Evolutionary conservation across 202 grass and related monocot species (phyloP).

Genomic region (Zoysia matrella): DNA sequence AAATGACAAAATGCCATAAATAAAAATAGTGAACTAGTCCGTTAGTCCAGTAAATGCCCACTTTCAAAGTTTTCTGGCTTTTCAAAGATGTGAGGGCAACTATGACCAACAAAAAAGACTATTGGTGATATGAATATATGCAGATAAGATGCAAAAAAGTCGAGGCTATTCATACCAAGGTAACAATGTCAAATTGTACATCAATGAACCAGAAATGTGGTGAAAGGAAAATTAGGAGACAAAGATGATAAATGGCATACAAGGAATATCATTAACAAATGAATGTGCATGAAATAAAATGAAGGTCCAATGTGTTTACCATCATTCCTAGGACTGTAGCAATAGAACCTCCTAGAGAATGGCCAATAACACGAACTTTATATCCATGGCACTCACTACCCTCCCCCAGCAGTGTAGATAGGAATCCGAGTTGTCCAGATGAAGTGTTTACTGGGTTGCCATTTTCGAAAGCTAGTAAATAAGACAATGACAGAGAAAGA

Average conservation of each 20-base stretch:
- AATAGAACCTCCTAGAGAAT: conserved; percentile 95
- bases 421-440: conserved; percentile 64
- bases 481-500: background rate
- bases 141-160: background rate
- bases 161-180: background rate
- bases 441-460: conserved; percentile 61
- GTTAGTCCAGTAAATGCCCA: background rate
- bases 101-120: too few relatives aligned
- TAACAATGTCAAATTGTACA: conserved; percentile 17
- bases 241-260: background rate
- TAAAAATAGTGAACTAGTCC: background rate
- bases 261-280: conserved; percentile 14
- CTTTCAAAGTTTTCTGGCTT: conserved; percentile 5
- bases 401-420: conserved; percentile 67
- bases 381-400: conserved; percentile 85
- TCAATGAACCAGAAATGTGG: background rate
- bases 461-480: conserved; percentile 24
- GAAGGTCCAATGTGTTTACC: conserved; percentile 47
- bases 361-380: conserved; percentile 81
- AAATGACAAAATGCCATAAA: background rate
- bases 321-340: conserved; percentile 89
- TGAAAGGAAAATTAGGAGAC: conserved; percentile 12
- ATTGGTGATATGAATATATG: background rate
- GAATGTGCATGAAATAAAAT: background rate
- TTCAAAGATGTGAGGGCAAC: background rate